These are phyloP conservation scores for Paragyromitra xinjiangensis DNA, from an alignment of 495 filamentous ascomycete species.

Conservation along the genomic window DNA sequence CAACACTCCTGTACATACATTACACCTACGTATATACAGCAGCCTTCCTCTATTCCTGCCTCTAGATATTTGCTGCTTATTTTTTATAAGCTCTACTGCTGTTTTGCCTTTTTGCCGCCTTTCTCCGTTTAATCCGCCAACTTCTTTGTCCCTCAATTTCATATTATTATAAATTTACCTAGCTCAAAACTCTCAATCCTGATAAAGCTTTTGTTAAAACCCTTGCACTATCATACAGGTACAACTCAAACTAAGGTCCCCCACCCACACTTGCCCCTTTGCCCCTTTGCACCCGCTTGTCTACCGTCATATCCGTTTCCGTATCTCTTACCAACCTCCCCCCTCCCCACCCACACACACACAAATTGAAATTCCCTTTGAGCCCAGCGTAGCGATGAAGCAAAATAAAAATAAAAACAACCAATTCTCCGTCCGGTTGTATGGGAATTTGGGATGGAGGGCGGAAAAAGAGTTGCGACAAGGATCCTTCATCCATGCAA, in stretches of 20 bases:
- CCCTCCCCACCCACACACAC: slow-evolving; percentile 19
- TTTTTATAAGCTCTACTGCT: slow-evolving; percentile 33
- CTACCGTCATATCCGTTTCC: slow-evolving; percentile 55
- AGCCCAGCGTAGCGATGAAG: slow-evolving; percentile 43
- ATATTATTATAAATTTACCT: slow-evolving; percentile 12
- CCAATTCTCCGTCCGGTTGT: slow-evolving; percentile 29
- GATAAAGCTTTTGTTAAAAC: slow-evolving; percentile 29
- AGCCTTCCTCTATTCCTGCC: slow-evolving; percentile 20
- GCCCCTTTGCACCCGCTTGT: slow-evolving; percentile 51
- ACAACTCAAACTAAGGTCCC: slow-evolving; percentile 23
- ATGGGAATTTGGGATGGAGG: slow-evolving; percentile 48
- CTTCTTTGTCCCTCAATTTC: slow-evolving; percentile 36
- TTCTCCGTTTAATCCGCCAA: neutral
- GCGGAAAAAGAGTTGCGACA: slow-evolving; percentile 49
- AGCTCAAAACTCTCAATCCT: slow-evolving; percentile 27
- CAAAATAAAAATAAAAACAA: slow-evolving; percentile 42
- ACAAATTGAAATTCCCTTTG: slow-evolving; percentile 43
- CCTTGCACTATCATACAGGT: slow-evolving; percentile 32
- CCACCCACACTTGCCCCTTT: slow-evolving; percentile 45
- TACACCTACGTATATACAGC: slow-evolving; percentile 11
- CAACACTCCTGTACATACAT: slow-evolving; percentile 28
- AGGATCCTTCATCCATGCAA: slow-evolving; percentile 51
- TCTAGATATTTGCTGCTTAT: slow-evolving; percentile 42
- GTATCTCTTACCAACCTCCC: slow-evolving; percentile 38
- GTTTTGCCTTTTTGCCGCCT: slow-evolving; percentile 17